Evolutionary conservation across 148 eudicot genomes (phyloP), one percentile per base, ranked within the genome.

Genomic region (Heliamphora exappendiculata): DNA sequence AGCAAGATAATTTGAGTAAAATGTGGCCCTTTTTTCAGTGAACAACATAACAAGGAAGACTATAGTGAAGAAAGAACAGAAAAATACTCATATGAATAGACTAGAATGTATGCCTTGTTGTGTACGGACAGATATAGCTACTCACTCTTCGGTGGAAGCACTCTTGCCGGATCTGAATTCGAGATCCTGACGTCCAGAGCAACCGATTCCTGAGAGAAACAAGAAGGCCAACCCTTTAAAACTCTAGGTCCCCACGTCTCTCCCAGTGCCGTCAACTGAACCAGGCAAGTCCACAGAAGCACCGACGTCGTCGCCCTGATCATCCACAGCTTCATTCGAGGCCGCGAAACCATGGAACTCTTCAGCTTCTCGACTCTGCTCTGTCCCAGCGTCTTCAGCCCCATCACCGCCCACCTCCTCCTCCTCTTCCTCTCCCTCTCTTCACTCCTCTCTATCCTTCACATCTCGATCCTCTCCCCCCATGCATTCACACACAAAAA

Each of bases 101-200:
- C 14, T 19, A 65, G 9, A 7, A 7, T 20, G 12, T 37, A 37
- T 3, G 69, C 45, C 45, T 36, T n/a, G n/a, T n/a, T n/a, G 44
- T 20, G 37, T 22, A 37, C 24, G 36, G 16, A 37, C 12, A 34
- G 36, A 20, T 67, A 39, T 17, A 45, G 29, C 41, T 51, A 91
- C 96, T 92, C 82, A 95, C 98, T 89, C 83, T 95, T 95, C 10
- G 93, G 96, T 0, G 97, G 97, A 76, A 90, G 87, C 73, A 86
- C 84, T 59, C 88, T 81, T 3, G 84, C 76, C 1, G 85, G 94
- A 51, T 78, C 81, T 0, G 73, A 26, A 1, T 80, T 72, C 0
- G 82, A 57, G 36, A 88, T 70, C 78, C 80, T 84, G 63, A 86
- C 79, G 79, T 87, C 92, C 83, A 90, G 64, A 29, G 83, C 71